Evolutionary conservation across 1,284 basidiomycete species (phyloP).

Genomic region (Ustilago shanxiensis): DNA sequence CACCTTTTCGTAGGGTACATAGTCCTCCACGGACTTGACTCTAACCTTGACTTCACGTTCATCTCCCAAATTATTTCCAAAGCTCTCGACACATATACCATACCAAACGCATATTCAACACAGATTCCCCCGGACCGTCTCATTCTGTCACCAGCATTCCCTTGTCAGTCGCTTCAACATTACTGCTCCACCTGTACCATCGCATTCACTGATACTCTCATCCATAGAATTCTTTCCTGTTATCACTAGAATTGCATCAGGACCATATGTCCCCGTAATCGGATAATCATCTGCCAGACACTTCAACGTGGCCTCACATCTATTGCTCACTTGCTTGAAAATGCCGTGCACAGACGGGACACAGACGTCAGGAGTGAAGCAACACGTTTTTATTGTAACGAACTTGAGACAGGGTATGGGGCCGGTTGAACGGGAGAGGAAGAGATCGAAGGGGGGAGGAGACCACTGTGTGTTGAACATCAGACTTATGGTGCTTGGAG

Average conservation of each 20-base stretch:
- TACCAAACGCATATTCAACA: slow-evolving; percentile 7
- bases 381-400: background rate
- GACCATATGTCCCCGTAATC: background rate
- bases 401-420: background rate
- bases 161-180: slow-evolving; percentile 3
- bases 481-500: too few species aligned
- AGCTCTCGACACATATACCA: background rate
- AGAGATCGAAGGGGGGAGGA: background rate
- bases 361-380: background rate
- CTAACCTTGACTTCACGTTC: background rate
- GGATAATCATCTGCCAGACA: background rate
- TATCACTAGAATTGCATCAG: background rate
- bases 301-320: background rate
- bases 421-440: background rate
- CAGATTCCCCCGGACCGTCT: background rate
- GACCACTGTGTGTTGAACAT: slow-evolving; percentile 13
- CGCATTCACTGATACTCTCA: background rate
- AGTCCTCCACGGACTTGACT: slow-evolving; percentile 19
- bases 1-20: background rate
- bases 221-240: background rate
- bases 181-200: background rate
- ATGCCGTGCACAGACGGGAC: background rate
- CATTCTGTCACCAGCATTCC: background rate
- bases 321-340: background rate
- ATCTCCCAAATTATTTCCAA: background rate